phyloP scores from a whole-genome alignment of 257 asterid species.

The Ocimum tenuiflorum region DNA sequence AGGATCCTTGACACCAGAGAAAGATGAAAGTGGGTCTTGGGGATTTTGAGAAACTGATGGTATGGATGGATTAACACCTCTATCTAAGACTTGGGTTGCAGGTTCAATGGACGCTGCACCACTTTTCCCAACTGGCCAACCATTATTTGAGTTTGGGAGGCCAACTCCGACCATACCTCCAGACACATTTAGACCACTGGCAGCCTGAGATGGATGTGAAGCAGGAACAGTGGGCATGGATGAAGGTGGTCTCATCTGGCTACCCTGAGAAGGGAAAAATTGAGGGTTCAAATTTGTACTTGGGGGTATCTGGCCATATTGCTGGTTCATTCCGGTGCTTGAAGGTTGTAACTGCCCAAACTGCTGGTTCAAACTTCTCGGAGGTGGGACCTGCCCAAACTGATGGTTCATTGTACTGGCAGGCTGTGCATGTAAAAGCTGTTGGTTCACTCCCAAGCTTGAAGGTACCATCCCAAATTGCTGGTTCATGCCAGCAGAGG shows the following conservation, averaged over 20 bases:
- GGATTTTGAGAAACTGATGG: constrained; percentile 37
- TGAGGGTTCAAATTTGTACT: constrained; percentile 51
- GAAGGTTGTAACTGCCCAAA: constrained; percentile 48
- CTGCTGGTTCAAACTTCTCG: constrained; percentile 25
- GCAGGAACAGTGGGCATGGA: constrained; percentile 38
- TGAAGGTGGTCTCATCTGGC: constrained; percentile 47
- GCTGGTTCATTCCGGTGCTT: constrained; percentile 30
- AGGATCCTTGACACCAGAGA: constrained; percentile 38
- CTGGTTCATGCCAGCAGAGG: constrained; percentile 47
- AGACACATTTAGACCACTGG: constrained; percentile 36
- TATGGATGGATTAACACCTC: constrained; percentile 40
- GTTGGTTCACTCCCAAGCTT: constrained; percentile 35
- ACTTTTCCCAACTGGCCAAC: constrained; percentile 46
- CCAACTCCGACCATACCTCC: constrained; percentile 37
- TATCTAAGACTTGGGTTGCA: constrained; percentile 32
- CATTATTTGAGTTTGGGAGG: constrained; percentile 40
- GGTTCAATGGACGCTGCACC: constrained; percentile 40
- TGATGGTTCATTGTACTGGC: constrained; percentile 39
- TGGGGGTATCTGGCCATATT: constrained; percentile 39
- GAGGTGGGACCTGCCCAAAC: constrained; percentile 27
- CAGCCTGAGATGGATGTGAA: constrained; percentile 46
- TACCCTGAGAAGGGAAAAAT: constrained; percentile 48
- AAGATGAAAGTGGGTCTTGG: constrained; percentile 40
- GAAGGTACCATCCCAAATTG: constrained; percentile 36
- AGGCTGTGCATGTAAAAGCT: constrained; percentile 35